Conservation (phyloP, 169 alveolate genomes). For the Theileria parva region DNA sequence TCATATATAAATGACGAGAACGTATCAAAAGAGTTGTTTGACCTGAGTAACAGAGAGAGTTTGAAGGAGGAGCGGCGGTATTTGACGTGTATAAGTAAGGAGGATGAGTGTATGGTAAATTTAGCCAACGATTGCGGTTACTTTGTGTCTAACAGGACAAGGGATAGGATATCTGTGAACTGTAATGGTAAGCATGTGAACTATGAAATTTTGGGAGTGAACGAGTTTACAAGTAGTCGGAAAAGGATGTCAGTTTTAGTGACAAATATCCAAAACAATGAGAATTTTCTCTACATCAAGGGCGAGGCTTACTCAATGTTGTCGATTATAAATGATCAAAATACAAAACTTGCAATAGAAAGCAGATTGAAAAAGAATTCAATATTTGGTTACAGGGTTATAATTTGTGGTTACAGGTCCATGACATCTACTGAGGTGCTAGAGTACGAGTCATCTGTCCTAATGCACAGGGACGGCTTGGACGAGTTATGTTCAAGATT, state of each 20-base stretch:
- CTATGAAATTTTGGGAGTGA: constrained; percentile 39
- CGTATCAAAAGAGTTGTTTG: neutral
- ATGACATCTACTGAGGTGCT: constrained; percentile 80
- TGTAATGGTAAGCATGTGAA: constrained; percentile 16
- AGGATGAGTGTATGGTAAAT: constrained; percentile 52
- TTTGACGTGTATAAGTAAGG: constrained; percentile 35
- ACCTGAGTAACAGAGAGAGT: neutral
- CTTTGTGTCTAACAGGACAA: constrained; percentile 31
- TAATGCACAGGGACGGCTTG: constrained; percentile 14
- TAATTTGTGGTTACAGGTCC: constrained; percentile 88
- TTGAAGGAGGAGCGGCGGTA: neutral
- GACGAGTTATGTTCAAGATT: constrained; percentile 13
- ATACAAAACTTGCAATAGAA: constrained; percentile 32
- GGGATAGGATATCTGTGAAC: constrained; percentile 2
- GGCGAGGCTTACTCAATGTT: constrained; percentile 44
- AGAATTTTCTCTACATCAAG: constrained; percentile 20
- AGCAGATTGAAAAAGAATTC: constrained; percentile 74
- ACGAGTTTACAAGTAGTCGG: constrained; percentile 20
- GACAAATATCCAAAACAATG: constrained; percentile 16
- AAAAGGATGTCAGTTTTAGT: constrained; percentile 50
- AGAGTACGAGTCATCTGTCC: constrained; percentile 65
- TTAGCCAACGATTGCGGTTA: constrained; percentile 44
- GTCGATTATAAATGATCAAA: constrained; percentile 1
- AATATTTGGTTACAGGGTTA: constrained; percentile 89
- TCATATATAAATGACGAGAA: constrained; percentile 37